A percentile compares a stretch with the other conserved stretches of the same genome.
Evolutionary conservation across 176 grass and related monocot species (phyloP).

Genomic region (Dactylis glomerata): DNA sequence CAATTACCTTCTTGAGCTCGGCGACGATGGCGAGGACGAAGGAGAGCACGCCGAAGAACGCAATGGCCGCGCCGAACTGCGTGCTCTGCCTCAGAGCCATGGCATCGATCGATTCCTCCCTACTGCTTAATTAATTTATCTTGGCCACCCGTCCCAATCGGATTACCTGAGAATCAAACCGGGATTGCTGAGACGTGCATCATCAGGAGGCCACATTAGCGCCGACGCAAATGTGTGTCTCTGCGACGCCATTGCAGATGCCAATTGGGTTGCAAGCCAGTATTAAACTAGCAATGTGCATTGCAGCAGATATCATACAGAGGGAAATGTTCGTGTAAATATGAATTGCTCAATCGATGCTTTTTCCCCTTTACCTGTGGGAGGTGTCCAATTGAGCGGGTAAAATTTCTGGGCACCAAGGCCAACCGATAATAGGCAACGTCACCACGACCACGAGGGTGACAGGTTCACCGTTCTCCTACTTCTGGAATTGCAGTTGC

Average conservation of each 20-base stretch:
- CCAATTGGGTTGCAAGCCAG: neutral
- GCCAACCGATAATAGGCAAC: neutral
- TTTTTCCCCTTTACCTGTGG: conserved; percentile 13
- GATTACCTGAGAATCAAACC: neutral
- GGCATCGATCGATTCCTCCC: neutral
- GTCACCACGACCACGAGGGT: neutral
- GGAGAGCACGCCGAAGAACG: conserved; percentile 44
- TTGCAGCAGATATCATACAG: neutral
- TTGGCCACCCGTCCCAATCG: neutral
- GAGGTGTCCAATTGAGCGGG: conserved; percentile 21
- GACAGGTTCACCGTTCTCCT: neutral
- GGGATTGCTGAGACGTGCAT: neutral
- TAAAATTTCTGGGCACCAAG: neutral
- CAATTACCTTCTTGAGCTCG: conserved; percentile 54
- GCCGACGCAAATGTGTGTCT: neutral
- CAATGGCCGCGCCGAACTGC: conserved; percentile 17
- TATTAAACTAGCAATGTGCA: neutral
- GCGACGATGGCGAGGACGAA: conserved; percentile 46
- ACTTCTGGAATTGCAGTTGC: neutral
- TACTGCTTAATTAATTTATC: neutral
- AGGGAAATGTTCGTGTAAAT: neutral
- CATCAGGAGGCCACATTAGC: neutral
- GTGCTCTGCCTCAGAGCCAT: conserved; percentile 39
- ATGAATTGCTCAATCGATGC: neutral
- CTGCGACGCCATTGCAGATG: neutral